Base-by-base conservation (phyloP, 2,329 filamentous ascomycete species). In the Cladosporium sp. region DNA sequence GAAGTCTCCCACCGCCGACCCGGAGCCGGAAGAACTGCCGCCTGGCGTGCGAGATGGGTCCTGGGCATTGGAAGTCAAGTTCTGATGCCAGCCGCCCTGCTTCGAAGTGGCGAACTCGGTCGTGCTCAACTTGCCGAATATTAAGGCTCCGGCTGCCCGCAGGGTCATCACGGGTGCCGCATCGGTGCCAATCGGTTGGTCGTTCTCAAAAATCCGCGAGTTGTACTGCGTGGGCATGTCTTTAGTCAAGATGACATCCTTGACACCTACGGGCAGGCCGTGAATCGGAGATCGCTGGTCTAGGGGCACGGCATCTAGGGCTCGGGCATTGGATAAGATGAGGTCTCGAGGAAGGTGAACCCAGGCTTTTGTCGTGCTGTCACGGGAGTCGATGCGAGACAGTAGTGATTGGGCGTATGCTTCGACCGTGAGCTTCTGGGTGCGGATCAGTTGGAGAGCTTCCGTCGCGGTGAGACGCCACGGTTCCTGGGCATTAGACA, bases 21-120 rank as follows among this genome's bases (percentile, higher is more conserved):
- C 84, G 0, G 83, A 86, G 0, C 85, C 84, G 0, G 82, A 81
- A 0, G 82, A 86, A 0, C 83, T 86, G 43, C 84, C 84, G 1
- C 84, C 84, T 0, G 84, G 84, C 0, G 84, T 86, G 4, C 76
- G 72, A 0, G 51, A 52, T 0, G 68, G 52, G 54, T 77, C 70
- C 56, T 80, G 77, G 0, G 84, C 81, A 62, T 87, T 87, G 2
- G 68, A 62, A 1, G 81, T 83, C 34, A 50, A 43, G 14, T 62
- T 60, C 45, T 72, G 72, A 46, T 45, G 43, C 42, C 43, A 52
- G n/a, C 43, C 49, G 0, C 82, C 82, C n/a, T 72, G 65, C 1
- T 72, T 73, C 0, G 75, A 80, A 1, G 79, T 76, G 0, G 83
- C 80, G 58, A 86, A 85, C 60, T 86, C 82, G 0, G 84, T 83